Percentiles rank a stretch among this genome's conserved stretches.
Conservation (phyloP, 1,284 basidiomycete genomes). For the Porogramme epimiltina region DNA sequence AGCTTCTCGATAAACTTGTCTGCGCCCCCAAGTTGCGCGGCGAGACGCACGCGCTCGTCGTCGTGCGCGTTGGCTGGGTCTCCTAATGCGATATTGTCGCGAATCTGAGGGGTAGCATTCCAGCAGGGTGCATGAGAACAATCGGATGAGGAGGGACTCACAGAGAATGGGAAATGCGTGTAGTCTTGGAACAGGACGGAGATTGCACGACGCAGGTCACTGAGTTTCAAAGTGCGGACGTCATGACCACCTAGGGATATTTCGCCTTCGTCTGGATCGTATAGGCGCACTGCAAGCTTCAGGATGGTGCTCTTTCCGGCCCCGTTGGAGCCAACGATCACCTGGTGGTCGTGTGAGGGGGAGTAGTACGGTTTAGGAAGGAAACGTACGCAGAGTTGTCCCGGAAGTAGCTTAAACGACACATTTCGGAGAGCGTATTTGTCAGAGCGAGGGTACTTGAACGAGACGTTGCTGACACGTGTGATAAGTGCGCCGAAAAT, state of each 20-base stretch:
- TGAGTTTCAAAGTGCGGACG: conserved; percentile 59
- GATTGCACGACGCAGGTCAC: conserved; percentile 61
- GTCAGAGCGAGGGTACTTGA: conserved; percentile 60
- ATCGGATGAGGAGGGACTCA: conserved; percentile 29
- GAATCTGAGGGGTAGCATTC: conserved; percentile 47
- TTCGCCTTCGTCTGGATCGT: conserved; percentile 65
- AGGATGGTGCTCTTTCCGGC: conserved; percentile 79
- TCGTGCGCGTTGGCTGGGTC: conserved; percentile 52
- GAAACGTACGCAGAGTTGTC: conserved; percentile 69
- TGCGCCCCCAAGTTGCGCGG: conserved; percentile 70
- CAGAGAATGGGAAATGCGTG: conserved; percentile 73
- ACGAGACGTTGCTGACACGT: conserved; percentile 54
- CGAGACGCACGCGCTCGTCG: conserved; percentile 57
- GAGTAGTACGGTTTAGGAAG: not conserved
- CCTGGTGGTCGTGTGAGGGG: conserved; percentile 37
- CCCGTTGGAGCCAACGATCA: conserved; percentile 78
- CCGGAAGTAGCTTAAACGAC: conserved; percentile 69
- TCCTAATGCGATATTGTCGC: conserved; percentile 75
- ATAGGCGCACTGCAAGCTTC: conserved; percentile 70
- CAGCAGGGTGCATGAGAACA: conserved; percentile 20
- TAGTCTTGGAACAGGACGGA: conserved; percentile 80
- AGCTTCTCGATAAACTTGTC: conserved; percentile 61
- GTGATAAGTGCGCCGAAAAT: no score
- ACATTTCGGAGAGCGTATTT: conserved; percentile 58
- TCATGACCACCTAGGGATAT: conserved; percentile 69